phyloP scores from a whole-genome alignment of 2,329 filamentous ascomycete genomes.

The Phyllosticta citriasiana region DNA sequence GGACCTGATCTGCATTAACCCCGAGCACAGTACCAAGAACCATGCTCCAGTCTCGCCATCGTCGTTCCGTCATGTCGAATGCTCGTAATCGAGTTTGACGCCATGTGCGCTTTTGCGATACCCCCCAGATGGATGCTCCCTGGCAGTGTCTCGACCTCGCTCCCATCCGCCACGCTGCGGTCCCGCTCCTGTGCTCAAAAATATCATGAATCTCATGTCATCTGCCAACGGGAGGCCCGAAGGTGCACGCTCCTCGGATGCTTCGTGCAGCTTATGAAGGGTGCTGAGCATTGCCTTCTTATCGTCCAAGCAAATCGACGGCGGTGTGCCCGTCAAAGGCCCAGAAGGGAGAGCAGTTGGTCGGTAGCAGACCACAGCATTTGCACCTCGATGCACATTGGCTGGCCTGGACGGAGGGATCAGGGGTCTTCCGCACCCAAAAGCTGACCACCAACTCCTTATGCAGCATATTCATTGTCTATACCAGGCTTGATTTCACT shows the following conservation, averaged over 20 bases:
- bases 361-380: not conserved
- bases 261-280: not conserved
- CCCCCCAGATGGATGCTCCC: not conserved
- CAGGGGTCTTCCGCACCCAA: not conserved
- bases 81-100: not conserved
- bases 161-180: not conserved
- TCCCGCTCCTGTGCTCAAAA: not conserved
- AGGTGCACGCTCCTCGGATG: not conserved
- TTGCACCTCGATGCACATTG: not conserved
- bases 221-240: not conserved
- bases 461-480: not conserved
- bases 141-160: not conserved
- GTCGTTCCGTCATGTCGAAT: not conserved
- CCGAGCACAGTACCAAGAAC: not conserved
- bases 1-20: not conserved
- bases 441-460: not conserved
- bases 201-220: conserved; percentile 7
- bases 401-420: not conserved
- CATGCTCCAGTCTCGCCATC: not conserved
- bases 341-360: not conserved
- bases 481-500: not conserved
- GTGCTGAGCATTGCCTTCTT: not conserved
- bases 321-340: not conserved
- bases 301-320: conserved; percentile 7
- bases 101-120: not conserved